Percentiles rank a stretch among this genome's conserved stretches.
Conservation (phyloP, 306 rosid species). For the Dryas drummondii region DNA sequence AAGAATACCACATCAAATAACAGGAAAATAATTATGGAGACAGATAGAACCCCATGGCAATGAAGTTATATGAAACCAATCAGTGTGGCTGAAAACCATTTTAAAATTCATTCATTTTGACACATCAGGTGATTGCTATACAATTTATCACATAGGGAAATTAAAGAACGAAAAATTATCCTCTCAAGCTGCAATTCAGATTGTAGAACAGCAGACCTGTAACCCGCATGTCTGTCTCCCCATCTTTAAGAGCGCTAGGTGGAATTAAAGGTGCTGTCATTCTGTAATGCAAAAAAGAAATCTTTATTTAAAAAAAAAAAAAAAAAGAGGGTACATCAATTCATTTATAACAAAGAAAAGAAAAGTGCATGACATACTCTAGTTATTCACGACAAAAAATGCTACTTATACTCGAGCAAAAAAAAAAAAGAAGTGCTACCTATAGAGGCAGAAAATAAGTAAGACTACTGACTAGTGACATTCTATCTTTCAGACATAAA, state of each 20-base stretch:
- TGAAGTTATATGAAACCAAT: not conserved
- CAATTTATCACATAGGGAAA: not conserved
- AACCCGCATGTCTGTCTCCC: conserved; percentile 74
- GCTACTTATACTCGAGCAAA: not conserved
- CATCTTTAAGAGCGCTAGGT: conserved; percentile 67
- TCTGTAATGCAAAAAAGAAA: conserved; percentile 43
- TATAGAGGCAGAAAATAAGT: not conserved
- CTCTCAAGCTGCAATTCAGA: conserved; percentile 19
- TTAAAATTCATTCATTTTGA: not conserved
- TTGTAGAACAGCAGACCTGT: conserved; percentile 56
- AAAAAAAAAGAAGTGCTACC: not conserved
- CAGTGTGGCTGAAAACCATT: not conserved
- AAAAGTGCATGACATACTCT: not conserved
- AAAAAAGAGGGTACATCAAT: not conserved
- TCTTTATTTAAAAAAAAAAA: conserved; percentile 1
- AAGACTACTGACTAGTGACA: not conserved
- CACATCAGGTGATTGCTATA: not conserved
- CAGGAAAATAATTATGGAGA: not conserved
- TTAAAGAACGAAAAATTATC: not conserved
- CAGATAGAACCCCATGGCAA: not conserved
- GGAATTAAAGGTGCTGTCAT: conserved; percentile 93
- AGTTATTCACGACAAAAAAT: not conserved
- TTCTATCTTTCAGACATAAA: not conserved
- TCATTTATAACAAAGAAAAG: conserved; percentile 5
- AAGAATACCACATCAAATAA: not conserved